A percentile compares a stretch with the other conserved stretches of the same genome.
Evolutionary conservation across 768 basidiomycete species (phyloP).

Genomic region (Rhodotorula diobovata): DNA sequence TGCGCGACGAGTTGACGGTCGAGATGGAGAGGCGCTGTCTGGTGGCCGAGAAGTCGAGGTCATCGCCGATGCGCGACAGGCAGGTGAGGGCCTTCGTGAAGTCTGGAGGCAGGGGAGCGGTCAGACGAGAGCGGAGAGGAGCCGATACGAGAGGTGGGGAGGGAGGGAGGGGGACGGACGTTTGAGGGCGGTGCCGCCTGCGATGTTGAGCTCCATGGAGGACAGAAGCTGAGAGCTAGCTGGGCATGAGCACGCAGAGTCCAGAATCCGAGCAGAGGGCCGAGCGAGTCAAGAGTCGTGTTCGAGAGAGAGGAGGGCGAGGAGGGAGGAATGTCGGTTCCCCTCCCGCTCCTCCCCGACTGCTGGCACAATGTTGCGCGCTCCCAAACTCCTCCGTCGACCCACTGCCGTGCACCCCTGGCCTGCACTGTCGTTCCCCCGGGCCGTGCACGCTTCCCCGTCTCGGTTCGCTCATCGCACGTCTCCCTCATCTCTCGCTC

Average conservation of each 20-base stretch:
- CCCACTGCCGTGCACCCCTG: background rate
- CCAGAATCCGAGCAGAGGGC: background rate
- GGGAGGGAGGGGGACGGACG: slow-evolving; percentile 1
- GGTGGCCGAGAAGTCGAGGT: slow-evolving; percentile 19
- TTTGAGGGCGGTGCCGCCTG: slow-evolving; percentile 13
- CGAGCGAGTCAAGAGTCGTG: background rate
- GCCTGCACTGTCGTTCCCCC: background rate
- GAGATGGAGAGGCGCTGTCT: slow-evolving; percentile 18
- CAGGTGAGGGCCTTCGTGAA: slow-evolving; percentile 18
- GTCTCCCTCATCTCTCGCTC: background rate
- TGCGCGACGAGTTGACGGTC: slow-evolving; percentile 27
- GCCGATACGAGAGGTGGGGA: background rate
- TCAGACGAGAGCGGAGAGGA: background rate
- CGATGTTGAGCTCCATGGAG: slow-evolving; percentile 28
- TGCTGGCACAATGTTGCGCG: background rate
- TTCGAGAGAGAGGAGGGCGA: background rate
- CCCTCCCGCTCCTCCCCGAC: background rate
- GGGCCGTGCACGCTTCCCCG: slow-evolving; percentile 1
- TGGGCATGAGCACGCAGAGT: background rate
- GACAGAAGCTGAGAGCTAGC: background rate
- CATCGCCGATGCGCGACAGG: slow-evolving; percentile 2
- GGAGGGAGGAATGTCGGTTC: no score
- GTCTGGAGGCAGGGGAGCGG: background rate
- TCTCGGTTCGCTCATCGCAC: slow-evolving; percentile 15
- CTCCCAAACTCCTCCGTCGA: background rate